Base-by-base conservation (phyloP, 805 yeast species). In the Starmerella powellii region DNA sequence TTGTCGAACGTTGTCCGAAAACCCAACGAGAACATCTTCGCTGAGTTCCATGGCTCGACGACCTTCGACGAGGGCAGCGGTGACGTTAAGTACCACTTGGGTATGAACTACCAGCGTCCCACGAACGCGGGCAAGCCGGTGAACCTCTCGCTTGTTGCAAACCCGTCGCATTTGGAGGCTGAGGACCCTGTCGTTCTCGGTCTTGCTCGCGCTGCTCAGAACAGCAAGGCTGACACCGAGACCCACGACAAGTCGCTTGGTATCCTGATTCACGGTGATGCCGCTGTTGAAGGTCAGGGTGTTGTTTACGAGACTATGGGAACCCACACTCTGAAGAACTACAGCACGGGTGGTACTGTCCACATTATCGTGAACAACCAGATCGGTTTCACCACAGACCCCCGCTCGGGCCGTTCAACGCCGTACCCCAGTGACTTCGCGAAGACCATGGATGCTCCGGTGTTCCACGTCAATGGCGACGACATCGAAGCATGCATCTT, bases 371-470 rank as follows among this genome's bases (percentile, higher is more conserved):
- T 91, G 51, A 91, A 91, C 69, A 91, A 91, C 71, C 99, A 91
- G 74, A 88, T 91, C 63, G 99, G 99, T 65, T 91, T 91, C 76
- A 91, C 99, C 53, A 91, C 99, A 40, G 97, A 91, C 63, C 99
- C 99, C 53, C 76, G 95, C 70, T 80, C 80, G 57, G 86, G 96
- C 29, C 81, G 99, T 71, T 88, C 97, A 20, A 91, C 98, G 37
- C 88, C 94, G 58, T 91, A 91, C 66, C 96, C 98, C 57, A 82
- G 95, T 19, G 99, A 91, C 70, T 74, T 91, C 61, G 97, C 96
- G 56, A 91, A 91, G 70, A 71, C 95, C 28, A 82, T 85, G 64
- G 87, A 88, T 62, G 95, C 97, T 19, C 99, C 99, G 49, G 86
- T 91, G 57, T 91, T 91, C 94, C 99, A 91, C 66, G 97, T 91